These are phyloP conservation scores for Coffea humblotiana DNA, from an alignment of 305 asterid genomes.

Conservation along the genomic window DNA sequence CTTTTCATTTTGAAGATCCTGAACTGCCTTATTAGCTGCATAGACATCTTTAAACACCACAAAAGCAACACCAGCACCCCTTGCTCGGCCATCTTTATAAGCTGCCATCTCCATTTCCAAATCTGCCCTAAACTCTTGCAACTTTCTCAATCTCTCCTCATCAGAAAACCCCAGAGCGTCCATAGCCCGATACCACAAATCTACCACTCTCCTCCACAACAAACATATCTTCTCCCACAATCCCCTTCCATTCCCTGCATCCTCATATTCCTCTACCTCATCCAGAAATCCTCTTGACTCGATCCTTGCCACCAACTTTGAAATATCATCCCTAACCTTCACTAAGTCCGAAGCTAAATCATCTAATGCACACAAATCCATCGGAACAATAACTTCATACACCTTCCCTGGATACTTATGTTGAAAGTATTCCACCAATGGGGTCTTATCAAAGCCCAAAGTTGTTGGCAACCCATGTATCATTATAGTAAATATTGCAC, in stretches of 20 bases:
- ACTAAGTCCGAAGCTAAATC: constrained; percentile 91
- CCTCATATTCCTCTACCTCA: constrained; percentile 50
- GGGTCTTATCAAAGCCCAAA: constrained; percentile 71
- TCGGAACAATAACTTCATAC: constrained; percentile 76
- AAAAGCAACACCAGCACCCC: constrained; percentile 95
- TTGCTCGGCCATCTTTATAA: constrained; percentile 95
- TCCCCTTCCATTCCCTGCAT: constrained; percentile 36
- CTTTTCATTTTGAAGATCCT: constrained; percentile 85
- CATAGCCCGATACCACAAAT: constrained; percentile 56
- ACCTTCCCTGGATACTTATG: constrained; percentile 87
- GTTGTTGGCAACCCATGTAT: constrained; percentile 87
- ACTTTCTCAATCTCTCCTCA: constrained; percentile 82
- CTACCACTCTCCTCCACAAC: constrained; percentile 60
- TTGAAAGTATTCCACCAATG: constrained; percentile 80
- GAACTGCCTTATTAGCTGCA: constrained; percentile 89
- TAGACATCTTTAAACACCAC: constrained; percentile 95
- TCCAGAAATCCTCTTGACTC: constrained; percentile 60
- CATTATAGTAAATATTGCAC: constrained; percentile 85
- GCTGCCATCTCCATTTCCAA: constrained; percentile 99
- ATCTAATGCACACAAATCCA: constrained; percentile 97
- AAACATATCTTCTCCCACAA: constrained; percentile 37
- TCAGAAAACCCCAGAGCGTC: constrained; percentile 83
- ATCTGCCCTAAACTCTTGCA: constrained; percentile 94
- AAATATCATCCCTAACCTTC: constrained; percentile 74
- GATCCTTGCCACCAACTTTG: constrained; percentile 67